Percentiles rank a stretch among this genome's conserved stretches.
phyloP scores from a whole-genome alignment of 2,329 filamentous ascomycete genomes.

The Aspergillus sp. region DNA sequence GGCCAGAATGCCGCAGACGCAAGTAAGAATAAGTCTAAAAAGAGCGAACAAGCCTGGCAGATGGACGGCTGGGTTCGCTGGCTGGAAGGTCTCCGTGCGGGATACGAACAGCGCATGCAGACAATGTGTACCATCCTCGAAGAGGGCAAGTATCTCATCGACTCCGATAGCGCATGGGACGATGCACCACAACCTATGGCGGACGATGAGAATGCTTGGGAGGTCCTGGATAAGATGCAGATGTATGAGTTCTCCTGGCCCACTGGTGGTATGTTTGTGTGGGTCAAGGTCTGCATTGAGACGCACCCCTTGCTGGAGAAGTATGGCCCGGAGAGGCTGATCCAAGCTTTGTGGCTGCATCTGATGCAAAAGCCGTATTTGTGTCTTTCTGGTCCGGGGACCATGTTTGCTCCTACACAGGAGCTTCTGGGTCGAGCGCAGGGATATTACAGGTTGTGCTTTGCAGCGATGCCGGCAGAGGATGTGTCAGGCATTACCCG shows the following conservation, averaged over 20 bases:
- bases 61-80: slow-evolving; percentile 86
- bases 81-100: slow-evolving; percentile 79
- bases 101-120: slow-evolving; percentile 83
- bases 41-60: slow-evolving; percentile 68
- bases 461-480: slow-evolving; percentile 77
- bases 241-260: slow-evolving; percentile 79
- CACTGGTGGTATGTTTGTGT: slow-evolving; percentile 88
- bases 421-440: slow-evolving; percentile 64
- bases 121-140: slow-evolving; percentile 75
- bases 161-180: slow-evolving; percentile 54
- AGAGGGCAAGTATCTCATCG: slow-evolving; percentile 65
- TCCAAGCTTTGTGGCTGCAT: slow-evolving; percentile 69
- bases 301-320: slow-evolving; percentile 68
- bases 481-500: slow-evolving; percentile 64
- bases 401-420: slow-evolving; percentile 70
- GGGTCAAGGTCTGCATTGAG: slow-evolving; percentile 72
- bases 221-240: slow-evolving; percentile 71
- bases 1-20: slow-evolving; percentile 35
- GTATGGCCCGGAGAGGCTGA: slow-evolving; percentile 59
- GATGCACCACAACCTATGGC: slow-evolving; percentile 11
- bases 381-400: slow-evolving; percentile 70
- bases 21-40: slow-evolving; percentile 43
- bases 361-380: slow-evolving; percentile 69
- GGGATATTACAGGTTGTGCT: slow-evolving; percentile 77
- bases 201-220: slow-evolving; percentile 64